Conservation (phyloP, 331 rosid species). For the Phaseolus coccineus region DNA sequence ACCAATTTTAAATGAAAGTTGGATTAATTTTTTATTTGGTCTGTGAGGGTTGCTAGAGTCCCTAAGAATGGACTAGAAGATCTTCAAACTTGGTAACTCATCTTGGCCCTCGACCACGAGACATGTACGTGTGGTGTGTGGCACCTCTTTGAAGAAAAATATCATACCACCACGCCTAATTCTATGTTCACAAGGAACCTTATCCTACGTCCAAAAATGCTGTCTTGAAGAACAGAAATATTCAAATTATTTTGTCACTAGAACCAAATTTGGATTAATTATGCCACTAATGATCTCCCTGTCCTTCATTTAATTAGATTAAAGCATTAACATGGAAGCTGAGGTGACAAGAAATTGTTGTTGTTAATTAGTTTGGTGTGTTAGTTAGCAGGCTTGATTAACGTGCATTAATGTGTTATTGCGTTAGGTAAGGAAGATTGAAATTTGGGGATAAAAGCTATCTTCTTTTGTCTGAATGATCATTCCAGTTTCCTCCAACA, state of each 20-base stretch:
- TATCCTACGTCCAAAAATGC: background rate
- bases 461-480: background rate
- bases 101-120: slow-evolving; percentile 5
- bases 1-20: background rate
- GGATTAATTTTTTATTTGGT: background rate
- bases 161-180: background rate
- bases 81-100: background rate
- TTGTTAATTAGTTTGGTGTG: slow-evolving; percentile 7
- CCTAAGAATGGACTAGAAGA: background rate
- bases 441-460: background rate
- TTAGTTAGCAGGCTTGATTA: background rate
- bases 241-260: background rate
- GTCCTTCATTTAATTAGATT: background rate
- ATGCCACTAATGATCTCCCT: background rate
- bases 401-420: background rate
- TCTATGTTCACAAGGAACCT: background rate
- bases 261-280: background rate
- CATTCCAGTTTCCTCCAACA: background rate
- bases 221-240: background rate
- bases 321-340: background rate
- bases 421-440: slow-evolving; percentile 8
- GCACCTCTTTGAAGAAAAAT: background rate
- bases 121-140: slow-evolving; percentile 5
- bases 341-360: no score
- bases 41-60: background rate